Conservation (phyloP, 208 protist species). For the Trichomonas tenax region DNA sequence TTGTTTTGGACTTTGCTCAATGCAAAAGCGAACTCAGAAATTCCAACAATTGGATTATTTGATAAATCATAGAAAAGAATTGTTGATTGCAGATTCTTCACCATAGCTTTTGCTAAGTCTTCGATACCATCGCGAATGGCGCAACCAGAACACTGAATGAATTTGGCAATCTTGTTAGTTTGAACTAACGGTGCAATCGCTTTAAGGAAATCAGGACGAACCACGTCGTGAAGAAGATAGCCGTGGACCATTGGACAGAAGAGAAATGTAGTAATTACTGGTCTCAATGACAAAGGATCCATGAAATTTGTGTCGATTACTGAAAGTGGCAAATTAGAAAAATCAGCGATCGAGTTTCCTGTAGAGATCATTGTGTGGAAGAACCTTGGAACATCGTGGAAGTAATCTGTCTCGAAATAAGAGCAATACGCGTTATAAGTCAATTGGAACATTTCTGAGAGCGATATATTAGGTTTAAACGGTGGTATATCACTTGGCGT, state of each 20-base stretch:
- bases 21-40: neutral
- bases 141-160: neutral
- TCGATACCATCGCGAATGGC: neutral
- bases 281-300: neutral
- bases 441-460: conserved; percentile 1
- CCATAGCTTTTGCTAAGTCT: neutral
- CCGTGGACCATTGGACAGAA: neutral
- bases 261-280: neutral
- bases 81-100: neutral
- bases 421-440: neutral
- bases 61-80: neutral
- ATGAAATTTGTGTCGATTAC: neutral
- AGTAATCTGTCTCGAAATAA: neutral
- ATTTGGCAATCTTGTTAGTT: neutral
- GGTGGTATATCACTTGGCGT: neutral
- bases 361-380: neutral
- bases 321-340: neutral
- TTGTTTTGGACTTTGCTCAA: neutral
- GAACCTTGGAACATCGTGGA: neutral
- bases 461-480: neutral
- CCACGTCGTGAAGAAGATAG: neutral
- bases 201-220: neutral
- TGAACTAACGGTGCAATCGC: neutral
- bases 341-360: neutral
- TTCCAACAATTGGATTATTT: neutral